Base-by-base conservation (phyloP, 306 rosid species). In the Cucumis cinereus region DNA sequence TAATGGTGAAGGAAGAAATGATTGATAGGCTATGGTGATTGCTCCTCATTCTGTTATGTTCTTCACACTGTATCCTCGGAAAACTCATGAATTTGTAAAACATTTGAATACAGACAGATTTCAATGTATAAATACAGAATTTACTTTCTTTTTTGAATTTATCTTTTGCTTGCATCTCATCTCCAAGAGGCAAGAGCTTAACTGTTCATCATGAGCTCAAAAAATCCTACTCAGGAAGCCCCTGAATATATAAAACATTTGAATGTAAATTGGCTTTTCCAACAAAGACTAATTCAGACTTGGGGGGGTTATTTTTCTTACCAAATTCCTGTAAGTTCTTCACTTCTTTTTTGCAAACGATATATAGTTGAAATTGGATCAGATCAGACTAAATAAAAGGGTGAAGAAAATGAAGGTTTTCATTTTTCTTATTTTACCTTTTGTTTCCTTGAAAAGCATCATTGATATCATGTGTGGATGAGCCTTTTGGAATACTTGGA, bases 301-400 rank as follows among this genome's bases (percentile, higher is more conserved):
- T 41, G n/a, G 2, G 7, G n/a, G 50, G 16, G 8, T 38, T 64
- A 9, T 13, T 64, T 40, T 83, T 79, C 91, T 78, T 59, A 92
- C 96, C 96, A 90, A 52, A 92, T 60, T 81, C 98, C 98, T 1
- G 88, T 38, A 84, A 83, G 69, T 86, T 87, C 89, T 75, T 77
- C 4, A 54, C 55, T 83, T 81, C 85, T 16, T 80, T 83, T 40
- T 92, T 92, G 96, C 84, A 79, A 7, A 13, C 3, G 35, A 6
- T 4, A 13, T 3, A 26, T 28, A 16, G 15, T 7, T 16, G 7
- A 45, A 9, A 45, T 45, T 45, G 16, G 52, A 13, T 69, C 1
- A 24, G 30, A 43, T 7, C 35, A 40, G 5, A 24, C 24, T 38
- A 15, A 26, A 22, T 12, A 26, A 0, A 23, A 24, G 17, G 63